Evolutionary conservation across 2,329 filamentous ascomycete genomes (phyloP).

Genomic region (Beauveria varroae): DNA sequence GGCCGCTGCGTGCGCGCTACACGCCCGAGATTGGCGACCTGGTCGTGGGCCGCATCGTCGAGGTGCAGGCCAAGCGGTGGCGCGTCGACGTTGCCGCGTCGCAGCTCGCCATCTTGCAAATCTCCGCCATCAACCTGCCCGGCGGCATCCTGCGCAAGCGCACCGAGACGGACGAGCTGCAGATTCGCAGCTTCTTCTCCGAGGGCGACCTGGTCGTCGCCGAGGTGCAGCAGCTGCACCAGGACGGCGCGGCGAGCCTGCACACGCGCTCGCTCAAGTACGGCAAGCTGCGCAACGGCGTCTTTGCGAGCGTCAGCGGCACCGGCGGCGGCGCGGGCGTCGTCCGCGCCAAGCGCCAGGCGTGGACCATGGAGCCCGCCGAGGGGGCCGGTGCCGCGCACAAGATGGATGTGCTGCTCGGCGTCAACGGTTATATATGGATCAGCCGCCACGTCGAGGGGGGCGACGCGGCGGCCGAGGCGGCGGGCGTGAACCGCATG

Average conservation of each 20-base stretch:
- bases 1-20: constrained; percentile 85
- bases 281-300: constrained; percentile 88
- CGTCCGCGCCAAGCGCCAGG: constrained; percentile 74
- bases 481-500: constrained; percentile 67
- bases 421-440: constrained; percentile 97
- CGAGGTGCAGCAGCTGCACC: constrained; percentile 84
- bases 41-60: constrained; percentile 85
- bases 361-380: constrained; percentile 64
- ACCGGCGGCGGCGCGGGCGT: constrained; percentile 83
- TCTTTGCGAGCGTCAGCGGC: constrained; percentile 76
- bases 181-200: constrained; percentile 94
- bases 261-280: constrained; percentile 91
- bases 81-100: constrained; percentile 88
- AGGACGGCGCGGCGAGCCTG: constrained; percentile 77
- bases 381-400: constrained; percentile 32
- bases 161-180: constrained; percentile 92
- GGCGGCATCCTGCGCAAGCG: constrained; percentile 86
- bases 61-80: constrained; percentile 92
- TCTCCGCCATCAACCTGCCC: constrained; percentile 88
- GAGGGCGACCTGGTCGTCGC: constrained; percentile 92
- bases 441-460: constrained; percentile 75
- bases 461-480: constrained; percentile 40
- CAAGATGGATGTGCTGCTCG: constrained; percentile 77
- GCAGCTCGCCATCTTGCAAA: constrained; percentile 74
- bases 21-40: constrained; percentile 94